Evolutionary conservation across 495 filamentous ascomycete species (phyloP).

Genomic region (Antarctomyces pellizariae): DNA sequence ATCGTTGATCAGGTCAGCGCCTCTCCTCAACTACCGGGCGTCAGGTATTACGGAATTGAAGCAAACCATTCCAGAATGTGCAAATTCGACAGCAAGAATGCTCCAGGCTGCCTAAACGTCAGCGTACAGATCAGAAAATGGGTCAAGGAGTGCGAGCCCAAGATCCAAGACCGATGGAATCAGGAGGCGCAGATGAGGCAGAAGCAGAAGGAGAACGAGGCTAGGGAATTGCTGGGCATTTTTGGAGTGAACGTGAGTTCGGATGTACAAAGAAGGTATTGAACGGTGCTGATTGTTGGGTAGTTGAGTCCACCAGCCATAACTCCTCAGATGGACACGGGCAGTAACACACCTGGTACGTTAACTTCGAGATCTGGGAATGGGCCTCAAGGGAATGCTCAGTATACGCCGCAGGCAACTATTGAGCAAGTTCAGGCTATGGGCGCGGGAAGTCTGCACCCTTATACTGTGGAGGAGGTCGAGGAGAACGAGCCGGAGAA

Average conservation of each 20-base stretch:
- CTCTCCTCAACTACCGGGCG: constrained; percentile 47
- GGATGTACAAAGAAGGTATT: no score
- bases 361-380: neutral
- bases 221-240: constrained; percentile 5
- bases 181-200: constrained; percentile 33
- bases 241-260: constrained; percentile 7
- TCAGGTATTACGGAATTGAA: constrained; percentile 56
- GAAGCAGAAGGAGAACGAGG: constrained; percentile 6
- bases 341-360: constrained; percentile 5
- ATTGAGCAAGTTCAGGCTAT: no score
- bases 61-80: constrained; percentile 74
- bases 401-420: neutral
- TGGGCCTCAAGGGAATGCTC: neutral
- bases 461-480: no score
- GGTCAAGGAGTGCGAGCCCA: constrained; percentile 30
- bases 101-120: constrained; percentile 53
- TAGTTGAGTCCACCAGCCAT: constrained; percentile 1
- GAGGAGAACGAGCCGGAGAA: no score
- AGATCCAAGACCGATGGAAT: constrained; percentile 36
- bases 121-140: constrained; percentile 50
- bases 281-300: no score
- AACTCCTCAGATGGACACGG: constrained; percentile 5
- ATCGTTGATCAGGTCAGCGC: constrained; percentile 61
- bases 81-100: constrained; percentile 50
- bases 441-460: no score